These are phyloP conservation scores for Zopfia rhizophila DNA, from an alignment of 2,329 filamentous ascomycete genomes.

Conservation along the genomic window DNA sequence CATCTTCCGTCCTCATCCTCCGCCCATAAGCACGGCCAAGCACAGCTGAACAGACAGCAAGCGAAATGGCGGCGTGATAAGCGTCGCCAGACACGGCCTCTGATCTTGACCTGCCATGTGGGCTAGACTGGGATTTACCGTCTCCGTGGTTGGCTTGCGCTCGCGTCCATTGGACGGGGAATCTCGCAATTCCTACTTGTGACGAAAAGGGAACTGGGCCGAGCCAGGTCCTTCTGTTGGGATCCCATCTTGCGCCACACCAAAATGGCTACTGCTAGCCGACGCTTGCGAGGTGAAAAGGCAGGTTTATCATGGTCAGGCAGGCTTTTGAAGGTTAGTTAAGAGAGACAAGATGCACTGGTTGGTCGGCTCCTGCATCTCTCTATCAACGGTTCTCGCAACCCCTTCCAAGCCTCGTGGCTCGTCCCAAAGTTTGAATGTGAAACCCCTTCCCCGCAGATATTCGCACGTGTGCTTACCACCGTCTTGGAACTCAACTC, in stretches of 20 bases:
- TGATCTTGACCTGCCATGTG: conserved; percentile 23
- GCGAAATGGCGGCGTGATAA: conserved; percentile 29
- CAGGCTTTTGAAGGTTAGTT: too few species aligned
- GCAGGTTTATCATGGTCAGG: conserved; percentile 8
- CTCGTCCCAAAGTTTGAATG: conserved; percentile 36
- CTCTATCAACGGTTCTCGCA: conserved; percentile 24
- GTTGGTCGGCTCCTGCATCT: conserved; percentile 20
- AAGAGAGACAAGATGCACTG: too few species aligned
- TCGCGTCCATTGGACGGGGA: conserved; percentile 24
- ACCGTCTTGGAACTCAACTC: conserved; percentile 41
- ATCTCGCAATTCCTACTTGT: conserved; percentile 11
- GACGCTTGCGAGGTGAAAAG: background rate
- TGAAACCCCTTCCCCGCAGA: conserved; percentile 53
- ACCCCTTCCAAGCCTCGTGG: conserved; percentile 22
- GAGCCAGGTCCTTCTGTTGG: conserved; percentile 13
- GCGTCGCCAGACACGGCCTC: conserved; percentile 18
- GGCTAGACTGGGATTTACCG: conserved; percentile 16
- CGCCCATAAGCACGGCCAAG: background rate
- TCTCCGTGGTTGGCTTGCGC: conserved; percentile 2
- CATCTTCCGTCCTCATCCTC: background rate
- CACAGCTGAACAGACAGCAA: conserved; percentile 15
- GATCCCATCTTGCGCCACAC: too few species aligned
- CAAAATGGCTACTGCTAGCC: conserved; percentile 4
- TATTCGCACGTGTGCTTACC: conserved; percentile 49
- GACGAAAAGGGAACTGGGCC: conserved; percentile 30